Conservation (phyloP, 2,329 filamentous ascomycete genomes). For the Dothideomycetidae sp. region DNA sequence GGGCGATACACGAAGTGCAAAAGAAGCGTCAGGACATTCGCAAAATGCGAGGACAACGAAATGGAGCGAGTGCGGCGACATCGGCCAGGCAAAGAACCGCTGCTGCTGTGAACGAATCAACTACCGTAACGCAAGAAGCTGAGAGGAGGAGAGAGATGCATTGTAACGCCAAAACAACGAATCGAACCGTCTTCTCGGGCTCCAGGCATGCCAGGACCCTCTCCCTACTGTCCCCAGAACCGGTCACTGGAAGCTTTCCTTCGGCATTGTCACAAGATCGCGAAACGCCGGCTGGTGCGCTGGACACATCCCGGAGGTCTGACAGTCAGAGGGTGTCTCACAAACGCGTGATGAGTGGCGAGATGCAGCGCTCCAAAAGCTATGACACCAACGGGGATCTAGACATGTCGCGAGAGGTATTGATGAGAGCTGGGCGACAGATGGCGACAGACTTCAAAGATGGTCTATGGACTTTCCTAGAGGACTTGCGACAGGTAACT, state of each 20-base stretch:
- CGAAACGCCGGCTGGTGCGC: neutral
- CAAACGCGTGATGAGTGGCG: slow-evolving; percentile 4
- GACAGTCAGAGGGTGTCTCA: slow-evolving; percentile 4
- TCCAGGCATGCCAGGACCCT: slow-evolving; percentile 37
- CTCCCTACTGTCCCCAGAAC: slow-evolving; percentile 6
- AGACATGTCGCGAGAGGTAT: slow-evolving; percentile 31
- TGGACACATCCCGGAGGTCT: neutral
- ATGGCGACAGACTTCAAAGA: slow-evolving; percentile 81
- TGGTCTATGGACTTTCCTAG: slow-evolving; percentile 85
- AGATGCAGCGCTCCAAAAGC: slow-evolving; percentile 8
- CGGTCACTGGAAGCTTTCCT: slow-evolving; percentile 2
- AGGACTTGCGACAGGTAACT: slow-evolving; percentile 87
- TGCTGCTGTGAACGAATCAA: too few species aligned
- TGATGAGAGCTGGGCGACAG: slow-evolving; percentile 51
- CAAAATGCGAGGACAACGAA: slow-evolving; percentile 37
- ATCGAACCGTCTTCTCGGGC: slow-evolving; percentile 48
- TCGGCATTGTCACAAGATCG: neutral
- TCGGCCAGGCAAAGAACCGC: slow-evolving; percentile 20
- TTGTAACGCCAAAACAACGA: slow-evolving; percentile 26
- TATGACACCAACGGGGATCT: slow-evolving; percentile 18
- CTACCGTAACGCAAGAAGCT: slow-evolving; percentile 45
- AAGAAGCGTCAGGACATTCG: slow-evolving; percentile 58
- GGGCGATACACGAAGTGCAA: slow-evolving; percentile 60
- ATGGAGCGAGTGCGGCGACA: slow-evolving; percentile 7
- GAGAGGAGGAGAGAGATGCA: slow-evolving; percentile 19